Evolutionary conservation across 2,329 filamentous ascomycete species (phyloP).

Genomic region (Bipolaris zeicola): DNA sequence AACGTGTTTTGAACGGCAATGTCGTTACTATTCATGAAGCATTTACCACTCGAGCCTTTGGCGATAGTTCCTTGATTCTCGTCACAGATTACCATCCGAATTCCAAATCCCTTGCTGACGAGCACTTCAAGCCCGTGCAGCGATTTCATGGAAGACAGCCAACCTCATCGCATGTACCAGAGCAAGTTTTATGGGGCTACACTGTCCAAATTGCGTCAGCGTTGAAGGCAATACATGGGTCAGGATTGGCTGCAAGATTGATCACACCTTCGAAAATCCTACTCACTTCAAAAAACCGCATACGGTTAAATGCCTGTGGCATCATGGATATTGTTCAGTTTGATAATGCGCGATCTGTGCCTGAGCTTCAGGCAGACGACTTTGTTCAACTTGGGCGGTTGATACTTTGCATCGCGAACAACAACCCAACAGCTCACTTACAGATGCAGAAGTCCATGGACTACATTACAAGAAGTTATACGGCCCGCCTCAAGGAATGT

Average conservation of each 20-base stretch:
- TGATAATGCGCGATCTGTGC: slow-evolving; percentile 69
- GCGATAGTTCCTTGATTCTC: slow-evolving; percentile 91
- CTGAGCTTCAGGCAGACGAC: slow-evolving; percentile 86
- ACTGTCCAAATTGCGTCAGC: slow-evolving; percentile 90
- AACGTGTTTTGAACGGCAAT: slow-evolving; percentile 77
- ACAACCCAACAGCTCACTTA: slow-evolving; percentile 62
- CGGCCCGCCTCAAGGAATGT: slow-evolving; percentile 76
- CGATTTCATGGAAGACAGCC: slow-evolving; percentile 48
- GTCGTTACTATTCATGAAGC: slow-evolving; percentile 88
- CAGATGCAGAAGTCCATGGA: slow-evolving; percentile 76
- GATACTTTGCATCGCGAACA: slow-evolving; percentile 80
- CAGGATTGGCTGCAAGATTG: slow-evolving; percentile 81
- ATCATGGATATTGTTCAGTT: slow-evolving; percentile 89
- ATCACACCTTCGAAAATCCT: slow-evolving; percentile 89
- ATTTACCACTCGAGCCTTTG: slow-evolving; percentile 91
- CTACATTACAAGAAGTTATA: slow-evolving; percentile 76
- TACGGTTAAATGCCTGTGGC: slow-evolving; percentile 85
- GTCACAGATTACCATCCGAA: slow-evolving; percentile 92
- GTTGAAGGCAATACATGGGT: slow-evolving; percentile 81
- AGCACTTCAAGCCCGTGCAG: slow-evolving; percentile 64
- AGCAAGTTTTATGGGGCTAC: slow-evolving; percentile 87
- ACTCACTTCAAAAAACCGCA: slow-evolving; percentile 85
- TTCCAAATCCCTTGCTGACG: slow-evolving; percentile 85
- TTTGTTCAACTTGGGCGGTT: slow-evolving; percentile 82
- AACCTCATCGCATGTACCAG: slow-evolving; percentile 55